These are phyloP conservation scores for Psilocybe cyanescens DNA, from an alignment of 768 basidiomycete species.

Conservation along the genomic window DNA sequence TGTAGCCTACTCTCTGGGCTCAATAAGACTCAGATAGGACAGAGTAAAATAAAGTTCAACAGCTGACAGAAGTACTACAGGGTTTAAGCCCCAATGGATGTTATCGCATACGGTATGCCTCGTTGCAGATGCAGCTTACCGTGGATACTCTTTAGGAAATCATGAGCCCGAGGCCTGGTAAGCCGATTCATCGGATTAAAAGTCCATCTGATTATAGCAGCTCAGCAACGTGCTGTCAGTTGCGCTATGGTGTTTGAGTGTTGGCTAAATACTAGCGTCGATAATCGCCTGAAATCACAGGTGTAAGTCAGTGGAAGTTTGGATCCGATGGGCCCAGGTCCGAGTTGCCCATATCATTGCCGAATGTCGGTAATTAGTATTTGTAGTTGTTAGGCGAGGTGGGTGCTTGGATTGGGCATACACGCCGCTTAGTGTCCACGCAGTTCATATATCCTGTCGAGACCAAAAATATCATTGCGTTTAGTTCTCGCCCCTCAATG, in stretches of 20 bases:
- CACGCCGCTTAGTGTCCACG: not conserved
- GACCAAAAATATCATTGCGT: not conserved
- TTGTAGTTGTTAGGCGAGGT: slow-evolving; percentile 6
- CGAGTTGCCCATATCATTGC: not conserved
- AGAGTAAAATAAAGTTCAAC: not conserved
- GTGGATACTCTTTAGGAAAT: slow-evolving; percentile 4
- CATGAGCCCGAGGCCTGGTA: slow-evolving; percentile 1
- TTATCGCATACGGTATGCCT: slow-evolving; percentile 1
- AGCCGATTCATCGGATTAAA: not conserved
- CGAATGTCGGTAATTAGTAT: not conserved
- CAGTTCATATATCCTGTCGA: not conserved
- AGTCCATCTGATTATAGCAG: not conserved
- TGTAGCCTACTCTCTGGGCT: not conserved
- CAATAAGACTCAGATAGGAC: not conserved
- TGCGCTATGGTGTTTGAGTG: not conserved
- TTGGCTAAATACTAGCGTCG: not conserved
- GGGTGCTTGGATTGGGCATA: not conserved
- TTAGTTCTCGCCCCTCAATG: not conserved
- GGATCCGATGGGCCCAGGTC: not conserved
- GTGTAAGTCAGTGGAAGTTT: not conserved
- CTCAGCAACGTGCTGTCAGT: not conserved
- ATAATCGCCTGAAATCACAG: not conserved
- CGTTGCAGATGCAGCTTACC: slow-evolving; percentile 1
- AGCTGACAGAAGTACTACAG: not conserved
- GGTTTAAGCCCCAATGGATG: not conserved